Evolutionary conservation across 352 stramenopile species (phyloP).

Genomic region (Phytophthora fragariae): DNA sequence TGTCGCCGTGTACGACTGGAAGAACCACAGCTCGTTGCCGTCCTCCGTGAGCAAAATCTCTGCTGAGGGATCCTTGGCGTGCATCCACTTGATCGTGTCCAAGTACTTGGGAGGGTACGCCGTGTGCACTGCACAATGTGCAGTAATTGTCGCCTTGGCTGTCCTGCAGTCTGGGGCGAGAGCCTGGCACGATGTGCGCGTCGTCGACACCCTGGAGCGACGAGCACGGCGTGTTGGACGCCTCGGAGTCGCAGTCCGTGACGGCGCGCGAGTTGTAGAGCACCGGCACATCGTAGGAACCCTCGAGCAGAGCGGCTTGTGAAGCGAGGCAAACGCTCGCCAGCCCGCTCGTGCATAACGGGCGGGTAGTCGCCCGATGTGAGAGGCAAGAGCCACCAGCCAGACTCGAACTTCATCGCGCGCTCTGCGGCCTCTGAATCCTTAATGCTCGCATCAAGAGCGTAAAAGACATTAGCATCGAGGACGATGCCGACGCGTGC

Average conservation of each 20-base stretch:
- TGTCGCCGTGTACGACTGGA: slow-evolving; percentile 41
- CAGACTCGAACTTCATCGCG: slow-evolving; percentile 89
- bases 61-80: slow-evolving; percentile 36
- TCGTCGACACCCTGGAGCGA: slow-evolving; percentile 43
- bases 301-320: slow-evolving; percentile 77
- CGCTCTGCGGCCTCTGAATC: slow-evolving; percentile 57
- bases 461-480: slow-evolving; percentile 78
- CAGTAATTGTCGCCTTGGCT: slow-evolving; percentile 44
- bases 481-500: slow-evolving; percentile 93
- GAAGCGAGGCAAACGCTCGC: slow-evolving; percentile 85
- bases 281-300: slow-evolving; percentile 91
- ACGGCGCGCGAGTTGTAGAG: slow-evolving; percentile 52
- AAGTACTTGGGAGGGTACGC: slow-evolving; percentile 47
- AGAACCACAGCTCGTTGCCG: slow-evolving; percentile 58
- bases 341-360: slow-evolving; percentile 85
- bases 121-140: slow-evolving; percentile 1
- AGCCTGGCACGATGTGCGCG: slow-evolving; percentile 48
- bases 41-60: slow-evolving; percentile 40
- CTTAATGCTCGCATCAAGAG: slow-evolving; percentile 52
- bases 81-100: slow-evolving; percentile 49
- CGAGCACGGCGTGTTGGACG: slow-evolving; percentile 40
- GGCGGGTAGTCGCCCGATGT: slow-evolving; percentile 90
- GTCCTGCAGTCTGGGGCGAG: slow-evolving; percentile 50
- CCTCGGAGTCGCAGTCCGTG: slow-evolving; percentile 45
- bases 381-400: slow-evolving; percentile 92